Base-by-base conservation (phyloP, 1,139 yeast genomes). In the Suhomyces wounanorum region DNA sequence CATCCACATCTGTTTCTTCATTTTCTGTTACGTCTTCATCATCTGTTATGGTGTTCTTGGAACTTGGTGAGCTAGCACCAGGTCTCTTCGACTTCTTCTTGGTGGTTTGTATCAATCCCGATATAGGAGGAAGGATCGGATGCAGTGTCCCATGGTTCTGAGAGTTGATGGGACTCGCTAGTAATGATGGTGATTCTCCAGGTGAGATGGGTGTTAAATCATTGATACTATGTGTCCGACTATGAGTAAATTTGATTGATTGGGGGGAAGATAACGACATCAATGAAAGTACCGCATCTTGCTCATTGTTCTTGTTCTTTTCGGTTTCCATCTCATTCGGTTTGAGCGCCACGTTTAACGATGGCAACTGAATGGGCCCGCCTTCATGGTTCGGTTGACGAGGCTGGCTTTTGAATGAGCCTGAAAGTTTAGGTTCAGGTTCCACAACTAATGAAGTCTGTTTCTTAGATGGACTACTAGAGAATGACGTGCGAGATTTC, bases 241-340 rank as follows among this genome's bases (percentile, higher is more conserved):
- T 66, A 55, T 69, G 75, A 21, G 57, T 45, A 53, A 68, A 69
- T 50, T 70, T 73, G 33, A 64, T 62, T 4, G 72, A 54, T 55
- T 74, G 78, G 1, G 80, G 79, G 4, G 78, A 72, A 33, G 79
- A 68, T 44, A 76, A 63, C 37, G 79, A 73, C 80, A 76, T 76
- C 48, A 76, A 63, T 16, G 79, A 74, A 45, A 68, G 61, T 11
- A 75, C 77, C 1, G 81, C 81, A 45, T 75, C 81, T 55, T 75
- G 77, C 53, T 75, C 81, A 53, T 63, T 69, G 43, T 45, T 50
- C 30, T 51, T 51, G 14, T 45, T 39, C 30, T 49, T 35, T 7
- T 37, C 49, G n/a, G 26, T 40, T 14, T 16, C 38, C 40, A 36
- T 33, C 33, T 40, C 49, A n/a, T 40, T 55, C 38, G 50, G 49